Evolutionary conservation across 352 stramenopile genomes (phyloP), one percentile per base, ranked within the genome.

Genomic region (Stramenopiles sp.): DNA sequence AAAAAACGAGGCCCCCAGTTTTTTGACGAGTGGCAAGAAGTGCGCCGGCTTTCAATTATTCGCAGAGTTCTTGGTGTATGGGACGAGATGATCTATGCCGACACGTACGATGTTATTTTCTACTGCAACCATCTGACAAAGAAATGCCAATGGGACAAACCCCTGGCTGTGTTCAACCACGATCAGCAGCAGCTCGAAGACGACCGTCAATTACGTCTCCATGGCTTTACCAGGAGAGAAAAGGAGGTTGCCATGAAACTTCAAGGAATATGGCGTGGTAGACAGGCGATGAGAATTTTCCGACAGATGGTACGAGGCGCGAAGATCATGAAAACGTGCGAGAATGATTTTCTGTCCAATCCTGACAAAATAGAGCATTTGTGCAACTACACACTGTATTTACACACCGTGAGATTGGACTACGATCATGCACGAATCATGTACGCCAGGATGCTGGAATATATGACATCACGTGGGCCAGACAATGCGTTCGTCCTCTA

Each of bases 401-500:
- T 92, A 25, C 86, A 91, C 77, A 83, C 85, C 1, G 84, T 91
- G 37, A 63, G 77, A 33, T 84, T 90, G 53, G 86, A 91, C 63
- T 91, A 91, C 77, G 86, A 89, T 6, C 85, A 85, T 6, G 86
- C 86, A 3, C 74, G 86, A 4, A 84, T 84, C 0, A 63, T 92
- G 18, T 92, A 90, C 53, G 81, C 18, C 1, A 77, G 80, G 35
- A 78, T 91, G 1, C 80, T 89, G 80, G 82, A 85, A 0, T 84
- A 83, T n/a, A 92, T 92, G 86, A 81, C 82, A 0, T 80, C 86
- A 33, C 82, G 86, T 3, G 86, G 86, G 1, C 86, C 86, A 0
- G 86, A 91, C 48, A 77, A 90, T 0, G 76, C 86, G 0, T 92
- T 92, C 32, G 83, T 92, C n/a, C 75, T 92, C 1, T 83, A 88